These are phyloP conservation scores for Lignosus rhinocerotis DNA, from an alignment of 1,284 basidiomycete genomes.

Conservation along the genomic window DNA sequence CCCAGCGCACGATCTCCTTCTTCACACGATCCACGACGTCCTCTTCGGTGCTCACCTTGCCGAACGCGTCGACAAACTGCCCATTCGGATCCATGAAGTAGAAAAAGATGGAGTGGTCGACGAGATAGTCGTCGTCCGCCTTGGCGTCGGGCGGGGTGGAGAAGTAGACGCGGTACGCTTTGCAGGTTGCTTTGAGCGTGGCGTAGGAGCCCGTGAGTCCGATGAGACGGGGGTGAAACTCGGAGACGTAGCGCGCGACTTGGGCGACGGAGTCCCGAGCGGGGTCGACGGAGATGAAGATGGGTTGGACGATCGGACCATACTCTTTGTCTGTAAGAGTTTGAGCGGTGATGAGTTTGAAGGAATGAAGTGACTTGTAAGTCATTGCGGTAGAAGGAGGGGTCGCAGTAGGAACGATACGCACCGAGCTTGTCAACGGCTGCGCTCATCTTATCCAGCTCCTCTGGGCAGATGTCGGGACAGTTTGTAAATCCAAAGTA, in stretches of 20 bases:
- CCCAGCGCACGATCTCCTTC: conserved; percentile 61
- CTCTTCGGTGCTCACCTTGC: conserved; percentile 74
- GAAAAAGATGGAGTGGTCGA: conserved; percentile 96
- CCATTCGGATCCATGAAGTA: conserved; percentile 98
- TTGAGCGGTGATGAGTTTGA: not conserved
- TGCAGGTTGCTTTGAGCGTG: conserved; percentile 88
- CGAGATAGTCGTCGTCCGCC: conserved; percentile 89
- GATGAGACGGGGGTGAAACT: conserved; percentile 91
- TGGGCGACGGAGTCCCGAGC: conserved; percentile 80
- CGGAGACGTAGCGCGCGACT: conserved; percentile 63
- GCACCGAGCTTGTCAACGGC: conserved; percentile 79
- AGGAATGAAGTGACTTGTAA: not conserved
- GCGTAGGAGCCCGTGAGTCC: conserved; percentile 89
- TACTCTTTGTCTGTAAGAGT: conserved; percentile 60
- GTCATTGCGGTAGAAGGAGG: not conserved
- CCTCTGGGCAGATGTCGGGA: conserved; percentile 98
- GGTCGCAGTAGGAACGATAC: conserved; percentile 37
- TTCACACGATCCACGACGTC: conserved; percentile 68
- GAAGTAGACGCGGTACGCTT: conserved; percentile 97
- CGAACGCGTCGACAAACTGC: conserved; percentile 96
- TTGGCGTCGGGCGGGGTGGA: conserved; percentile 92
- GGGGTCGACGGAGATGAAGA: conserved; percentile 97
- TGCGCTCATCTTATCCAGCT: conserved; percentile 92
- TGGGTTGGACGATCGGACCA: conserved; percentile 70
- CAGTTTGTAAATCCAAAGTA: conserved; percentile 99